Evolutionary conservation across 306 rosid genomes (phyloP), one percentile per base, ranked within the genome.

Genomic region (Urtica urens): DNA sequence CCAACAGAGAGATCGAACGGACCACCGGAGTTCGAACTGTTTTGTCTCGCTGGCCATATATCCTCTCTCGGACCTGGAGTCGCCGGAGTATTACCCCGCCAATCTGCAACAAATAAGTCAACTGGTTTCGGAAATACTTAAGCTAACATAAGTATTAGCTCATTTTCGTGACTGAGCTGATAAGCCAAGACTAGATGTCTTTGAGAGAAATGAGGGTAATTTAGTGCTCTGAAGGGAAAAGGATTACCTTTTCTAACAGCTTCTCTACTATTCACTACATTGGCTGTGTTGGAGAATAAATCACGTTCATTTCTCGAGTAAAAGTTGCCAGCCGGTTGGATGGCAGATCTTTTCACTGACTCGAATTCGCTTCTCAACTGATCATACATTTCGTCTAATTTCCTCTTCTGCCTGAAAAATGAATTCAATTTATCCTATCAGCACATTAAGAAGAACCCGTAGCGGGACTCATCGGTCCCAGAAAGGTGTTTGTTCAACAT

Each of bases 11-110:
- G 58, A 65, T 84, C 94, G 25, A 84, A 88, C 46, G 67, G 81
- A 16, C 83, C 90, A 9, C 86, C 86, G 0, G 93, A 84, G 72
- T 81, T 84, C 29, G 85, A 76, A 70, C 99, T 82, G 47, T 60
- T 85, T 79, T 92, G 99, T 62, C 86, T 72, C 42, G 86, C 75
- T 26, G 96, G 80, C 99, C 99, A 92, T 53, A 86, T 59, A 48
- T 92, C 86, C 62, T 92, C 99, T 74, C 90, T 82, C 23, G 99
- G 93, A 50, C 99, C 99, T 92, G 96, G 96, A 67, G 99, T 92
- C 47, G 71, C 77, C 58, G 99, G 99, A 77, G 83, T 73, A 72
- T 63, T 60, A 43, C 72, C 65, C 69, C 65, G 68, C 68, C 79
- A 68, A 74, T 73, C 99, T 92, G 96, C 85, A 55, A 70, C 70